phyloP scores from a whole-genome alignment of 805 yeast genomes.

The Candida sanyiensis region DNA sequence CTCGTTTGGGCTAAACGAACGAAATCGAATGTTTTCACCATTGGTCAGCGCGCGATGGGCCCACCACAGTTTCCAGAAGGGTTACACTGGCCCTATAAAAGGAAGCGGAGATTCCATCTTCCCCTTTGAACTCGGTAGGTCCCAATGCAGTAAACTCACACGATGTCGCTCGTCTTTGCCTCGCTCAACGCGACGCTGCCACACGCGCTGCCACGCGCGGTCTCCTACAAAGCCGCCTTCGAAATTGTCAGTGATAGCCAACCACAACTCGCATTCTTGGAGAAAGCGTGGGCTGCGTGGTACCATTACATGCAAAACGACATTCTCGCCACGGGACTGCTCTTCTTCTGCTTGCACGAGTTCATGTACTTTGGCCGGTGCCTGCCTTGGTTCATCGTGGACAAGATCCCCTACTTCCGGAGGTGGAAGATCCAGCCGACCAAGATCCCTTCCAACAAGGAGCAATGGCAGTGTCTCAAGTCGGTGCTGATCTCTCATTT shows the following conservation, averaged over 20 bases:
- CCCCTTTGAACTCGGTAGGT: too few relatives aligned
- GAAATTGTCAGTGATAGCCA: slow-evolving; percentile 9
- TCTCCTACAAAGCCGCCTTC: slow-evolving; percentile 13
- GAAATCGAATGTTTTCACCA: too few relatives aligned
- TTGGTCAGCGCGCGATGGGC: too few relatives aligned
- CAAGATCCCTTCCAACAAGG: slow-evolving; percentile 70
- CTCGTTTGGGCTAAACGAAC: too few relatives aligned
- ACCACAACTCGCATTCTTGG: slow-evolving; percentile 33
- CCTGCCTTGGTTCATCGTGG: slow-evolving; percentile 88
- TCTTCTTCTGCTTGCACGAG: slow-evolving; percentile 82
- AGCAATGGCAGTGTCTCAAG: slow-evolving; percentile 91
- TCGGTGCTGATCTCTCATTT: slow-evolving; percentile 81
- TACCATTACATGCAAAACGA: slow-evolving; percentile 83
- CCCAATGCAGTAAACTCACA: too few relatives aligned
- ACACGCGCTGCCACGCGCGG: slow-evolving; percentile 15
- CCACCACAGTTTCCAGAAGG: too few relatives aligned
- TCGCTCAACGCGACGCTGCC: slow-evolving; percentile 12
- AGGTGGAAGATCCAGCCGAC: slow-evolving; percentile 86
- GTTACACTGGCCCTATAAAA: too few relatives aligned
- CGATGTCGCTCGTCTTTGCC: slow-evolving; percentile 19
- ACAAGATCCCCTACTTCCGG: slow-evolving; percentile 77
- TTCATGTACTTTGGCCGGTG: slow-evolving; percentile 86
- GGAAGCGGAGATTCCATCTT: too few relatives aligned
- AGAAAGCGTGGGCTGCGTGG: slow-evolving; percentile 84
- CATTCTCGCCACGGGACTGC: slow-evolving; percentile 82